These are phyloP conservation scores for Dipodascopsis uninucleata DNA, from an alignment of 805 yeast genomes.

Conservation along the genomic window DNA sequence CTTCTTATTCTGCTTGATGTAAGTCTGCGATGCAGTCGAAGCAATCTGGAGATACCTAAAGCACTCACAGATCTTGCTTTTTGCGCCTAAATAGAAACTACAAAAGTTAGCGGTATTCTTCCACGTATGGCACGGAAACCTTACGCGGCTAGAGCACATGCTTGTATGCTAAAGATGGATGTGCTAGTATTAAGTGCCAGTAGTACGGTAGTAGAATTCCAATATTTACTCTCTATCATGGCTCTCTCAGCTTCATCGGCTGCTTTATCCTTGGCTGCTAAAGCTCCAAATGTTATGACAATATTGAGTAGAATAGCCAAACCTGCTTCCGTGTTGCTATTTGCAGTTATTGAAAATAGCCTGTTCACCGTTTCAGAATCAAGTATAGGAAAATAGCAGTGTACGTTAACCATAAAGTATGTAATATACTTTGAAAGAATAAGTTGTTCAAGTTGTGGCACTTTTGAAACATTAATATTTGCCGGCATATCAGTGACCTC, in stretches of 20 bases:
- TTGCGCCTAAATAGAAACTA: slow-evolving; percentile 6
- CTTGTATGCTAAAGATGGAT: background rate
- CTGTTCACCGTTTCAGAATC: background rate
- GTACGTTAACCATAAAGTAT: slow-evolving; percentile 3
- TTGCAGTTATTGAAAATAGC: background rate
- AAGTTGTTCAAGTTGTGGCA: no score
- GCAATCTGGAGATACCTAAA: slow-evolving; percentile 4
- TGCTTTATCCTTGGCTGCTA: background rate
- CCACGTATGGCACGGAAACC: no score
- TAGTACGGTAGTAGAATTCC: slow-evolving; percentile 3
- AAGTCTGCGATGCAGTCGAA: background rate
- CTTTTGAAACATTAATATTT: no score
- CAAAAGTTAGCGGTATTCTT: background rate
- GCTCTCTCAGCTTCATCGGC: background rate
- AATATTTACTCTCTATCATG: slow-evolving; percentile 1
- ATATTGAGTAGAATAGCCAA: background rate
- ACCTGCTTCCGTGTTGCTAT: background rate
- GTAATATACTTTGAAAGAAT: no score
- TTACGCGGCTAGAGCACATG: no score
- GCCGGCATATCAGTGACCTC: no score
- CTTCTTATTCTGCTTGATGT: background rate
- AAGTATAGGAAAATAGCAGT: slow-evolving; percentile 1
- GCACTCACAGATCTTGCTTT: background rate
- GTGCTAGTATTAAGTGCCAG: background rate
- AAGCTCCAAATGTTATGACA: slow-evolving; percentile 3